phyloP scores from a whole-genome alignment of 75 land plant species.

The Isoetes taiwanensis region DNA sequence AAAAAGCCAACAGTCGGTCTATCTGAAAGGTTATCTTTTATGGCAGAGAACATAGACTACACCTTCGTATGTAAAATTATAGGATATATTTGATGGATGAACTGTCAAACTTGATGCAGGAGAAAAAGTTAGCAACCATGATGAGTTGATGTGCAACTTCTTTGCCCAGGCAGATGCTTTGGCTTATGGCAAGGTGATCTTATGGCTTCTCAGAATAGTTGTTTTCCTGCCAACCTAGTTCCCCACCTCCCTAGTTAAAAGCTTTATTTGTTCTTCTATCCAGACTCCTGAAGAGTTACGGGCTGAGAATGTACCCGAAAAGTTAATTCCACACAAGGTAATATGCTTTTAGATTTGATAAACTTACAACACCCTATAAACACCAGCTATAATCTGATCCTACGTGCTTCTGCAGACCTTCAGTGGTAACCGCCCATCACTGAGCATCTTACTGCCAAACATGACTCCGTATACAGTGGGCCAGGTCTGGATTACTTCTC shows the following conservation, averaged over 20 bases:
- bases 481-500: slow-evolving; percentile 36
- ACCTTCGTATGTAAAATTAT: too few relatives aligned
- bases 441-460: slow-evolving; percentile 74
- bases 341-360: neutral
- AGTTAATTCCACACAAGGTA: slow-evolving; percentile 91
- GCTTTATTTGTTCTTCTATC: neutral
- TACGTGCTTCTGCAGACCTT: slow-evolving; percentile 47
- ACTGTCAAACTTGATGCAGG: slow-evolving; percentile 29
- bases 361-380: neutral
- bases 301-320: slow-evolving; percentile 55
- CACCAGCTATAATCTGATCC: neutral
- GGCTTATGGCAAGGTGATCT: slow-evolving; percentile 82
- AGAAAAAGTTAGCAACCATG: slow-evolving; percentile 88
- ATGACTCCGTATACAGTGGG: slow-evolving; percentile 76
- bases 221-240: neutral
- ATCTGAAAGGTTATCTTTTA: slow-evolving; percentile 44
- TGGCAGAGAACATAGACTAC: neutral
- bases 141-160: slow-evolving; percentile 99
- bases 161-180: slow-evolving; percentile 99
- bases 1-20: slow-evolving; percentile 89
- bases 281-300: slow-evolving; percentile 67
- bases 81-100: neutral
- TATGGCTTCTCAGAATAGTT: neutral
- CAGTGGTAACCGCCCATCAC: slow-evolving; percentile 89
- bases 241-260: too few relatives aligned